phyloP scores from a whole-genome alignment of 2,329 filamentous ascomycete species.

The Leptographium galeiforme region DNA sequence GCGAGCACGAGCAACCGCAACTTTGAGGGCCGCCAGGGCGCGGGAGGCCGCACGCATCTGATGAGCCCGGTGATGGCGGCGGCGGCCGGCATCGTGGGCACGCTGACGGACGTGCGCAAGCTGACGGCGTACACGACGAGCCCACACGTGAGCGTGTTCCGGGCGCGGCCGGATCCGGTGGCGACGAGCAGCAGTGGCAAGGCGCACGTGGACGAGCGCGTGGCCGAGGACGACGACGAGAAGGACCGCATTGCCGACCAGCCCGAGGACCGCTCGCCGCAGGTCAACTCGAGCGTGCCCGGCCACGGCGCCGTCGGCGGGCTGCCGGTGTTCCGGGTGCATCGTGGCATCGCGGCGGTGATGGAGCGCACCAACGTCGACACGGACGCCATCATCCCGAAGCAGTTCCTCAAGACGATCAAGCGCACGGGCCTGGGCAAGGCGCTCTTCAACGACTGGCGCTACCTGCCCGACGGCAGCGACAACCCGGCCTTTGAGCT shows the following conservation, averaged over 20 bases:
- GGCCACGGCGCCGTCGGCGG: constrained; percentile 41
- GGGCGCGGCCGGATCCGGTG: constrained; percentile 13
- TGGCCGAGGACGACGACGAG: constrained; percentile 36
- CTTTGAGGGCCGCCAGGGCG: constrained; percentile 92
- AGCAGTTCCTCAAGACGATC: constrained; percentile 98
- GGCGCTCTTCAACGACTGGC: constrained; percentile 76
- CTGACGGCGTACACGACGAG: constrained; percentile 48
- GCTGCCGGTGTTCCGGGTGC: constrained; percentile 68
- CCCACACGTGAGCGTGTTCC: constrained; percentile 45
- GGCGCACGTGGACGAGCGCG: constrained; percentile 38
- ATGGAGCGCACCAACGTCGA: constrained; percentile 85
- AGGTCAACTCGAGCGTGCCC: constrained; percentile 46
- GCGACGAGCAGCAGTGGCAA: constrained; percentile 15
- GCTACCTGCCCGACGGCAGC: constrained; percentile 59
- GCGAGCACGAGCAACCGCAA: constrained; percentile 95
- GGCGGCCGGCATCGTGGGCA: constrained; percentile 77
- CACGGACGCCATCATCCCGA: constrained; percentile 98
- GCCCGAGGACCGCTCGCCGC: constrained; percentile 47
- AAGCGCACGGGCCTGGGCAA: constrained; percentile 87
- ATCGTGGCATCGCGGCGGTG: constrained; percentile 79
- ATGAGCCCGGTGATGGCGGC: constrained; percentile 98
- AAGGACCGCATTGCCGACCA: constrained; percentile 41
- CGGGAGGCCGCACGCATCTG: constrained; percentile 78
- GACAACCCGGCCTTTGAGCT: constrained; percentile 77
- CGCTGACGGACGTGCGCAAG: constrained; percentile 82